Evolutionary conservation across 208 protist species (phyloP).

Genomic region (Crithidia thermophila): DNA sequence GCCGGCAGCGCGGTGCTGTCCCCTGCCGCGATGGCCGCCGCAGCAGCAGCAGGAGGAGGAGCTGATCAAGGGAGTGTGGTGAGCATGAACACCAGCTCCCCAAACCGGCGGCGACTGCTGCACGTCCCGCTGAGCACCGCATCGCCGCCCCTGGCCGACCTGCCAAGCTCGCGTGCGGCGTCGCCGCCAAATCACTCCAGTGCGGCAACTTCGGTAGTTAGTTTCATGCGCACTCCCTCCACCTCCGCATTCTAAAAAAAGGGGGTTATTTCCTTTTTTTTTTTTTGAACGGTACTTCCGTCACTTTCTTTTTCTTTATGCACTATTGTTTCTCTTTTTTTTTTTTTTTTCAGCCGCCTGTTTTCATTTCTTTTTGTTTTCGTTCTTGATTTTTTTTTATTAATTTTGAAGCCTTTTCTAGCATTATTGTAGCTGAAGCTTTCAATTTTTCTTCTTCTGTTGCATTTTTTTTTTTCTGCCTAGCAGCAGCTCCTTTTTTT

Average conservation of each 20-base stretch:
- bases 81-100: neutral
- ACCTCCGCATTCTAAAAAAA: constrained; percentile 4
- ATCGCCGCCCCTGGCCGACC: neutral
- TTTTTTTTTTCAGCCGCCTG: constrained; percentile 9
- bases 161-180: neutral
- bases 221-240: constrained; percentile 1
- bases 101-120: neutral
- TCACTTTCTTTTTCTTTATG: neutral
- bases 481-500: neutral
- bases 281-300: neutral
- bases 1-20: neutral
- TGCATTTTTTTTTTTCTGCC: constrained; percentile 16
- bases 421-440: constrained; percentile 7
- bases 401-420: constrained; percentile 7
- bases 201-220: neutral
- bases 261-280: too few species aligned
- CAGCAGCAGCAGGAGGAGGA: too few species aligned
- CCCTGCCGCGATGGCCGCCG: too few species aligned
- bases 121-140: neutral
- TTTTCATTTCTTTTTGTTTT: constrained; percentile 8
- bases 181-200: constrained; percentile 4
- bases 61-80: neutral
- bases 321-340: constrained; percentile 19
- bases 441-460: constrained; percentile 1
- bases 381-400: constrained; percentile 5